These are phyloP conservation scores for Solanum chiquidenum DNA, from an alignment of 257 asterid genomes.

Conservation along the genomic window DNA sequence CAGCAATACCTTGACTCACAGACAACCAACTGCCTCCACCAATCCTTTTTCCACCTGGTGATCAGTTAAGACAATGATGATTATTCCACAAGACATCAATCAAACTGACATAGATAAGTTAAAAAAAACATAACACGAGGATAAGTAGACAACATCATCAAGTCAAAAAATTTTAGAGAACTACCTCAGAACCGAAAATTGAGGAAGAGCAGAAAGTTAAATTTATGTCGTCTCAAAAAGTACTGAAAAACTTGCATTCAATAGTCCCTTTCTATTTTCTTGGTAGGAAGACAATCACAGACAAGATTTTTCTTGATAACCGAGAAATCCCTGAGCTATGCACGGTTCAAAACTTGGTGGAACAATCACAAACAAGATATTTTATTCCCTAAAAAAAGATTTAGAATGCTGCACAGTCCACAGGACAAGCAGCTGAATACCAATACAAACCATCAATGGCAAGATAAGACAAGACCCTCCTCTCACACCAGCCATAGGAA, in stretches of 20 bases:
- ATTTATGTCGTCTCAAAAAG: background rate
- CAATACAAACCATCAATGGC: background rate
- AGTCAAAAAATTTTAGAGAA: background rate
- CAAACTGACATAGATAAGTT: background rate
- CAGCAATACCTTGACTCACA: conserved; percentile 17
- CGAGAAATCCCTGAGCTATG: background rate
- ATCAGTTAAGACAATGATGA: background rate
- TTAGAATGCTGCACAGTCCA: background rate
- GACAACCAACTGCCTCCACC: conserved; percentile 22
- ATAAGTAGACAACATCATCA: background rate
- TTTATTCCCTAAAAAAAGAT: background rate
- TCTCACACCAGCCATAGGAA: background rate
- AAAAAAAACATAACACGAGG: background rate
- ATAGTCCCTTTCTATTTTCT: background rate
- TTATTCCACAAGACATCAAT: background rate
- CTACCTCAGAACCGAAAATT: background rate
- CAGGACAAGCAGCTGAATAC: background rate
- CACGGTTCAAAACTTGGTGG: background rate
- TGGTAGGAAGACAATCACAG: background rate
- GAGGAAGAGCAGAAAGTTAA: background rate
- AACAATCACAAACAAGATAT: background rate
- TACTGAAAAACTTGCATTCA: background rate
- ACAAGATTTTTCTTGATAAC: background rate
- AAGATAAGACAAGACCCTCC: background rate
- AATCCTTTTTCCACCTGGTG: conserved; percentile 9